Conservation (phyloP, 2,329 filamentous ascomycete genomes). For the Trichoderma afroharzianum region DNA sequence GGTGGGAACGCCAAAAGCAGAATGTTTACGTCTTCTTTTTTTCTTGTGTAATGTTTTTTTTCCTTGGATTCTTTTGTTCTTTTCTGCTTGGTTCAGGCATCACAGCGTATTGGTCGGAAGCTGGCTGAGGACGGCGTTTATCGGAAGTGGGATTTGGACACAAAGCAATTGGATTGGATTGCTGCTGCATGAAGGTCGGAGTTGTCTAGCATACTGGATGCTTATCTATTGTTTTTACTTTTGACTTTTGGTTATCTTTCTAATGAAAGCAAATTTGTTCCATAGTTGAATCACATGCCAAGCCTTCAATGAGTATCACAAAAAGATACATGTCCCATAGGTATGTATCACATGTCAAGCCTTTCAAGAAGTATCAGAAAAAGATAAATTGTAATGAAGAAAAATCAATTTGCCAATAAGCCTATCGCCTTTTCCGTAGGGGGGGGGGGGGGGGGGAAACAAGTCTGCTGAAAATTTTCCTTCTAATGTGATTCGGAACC, state of each 20-base stretch:
- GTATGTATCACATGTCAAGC: not conserved
- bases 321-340: too few relatives aligned
- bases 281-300: not conserved
- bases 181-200: not conserved
- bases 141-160: not conserved
- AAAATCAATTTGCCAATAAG: not conserved
- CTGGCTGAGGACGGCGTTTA: not conserved
- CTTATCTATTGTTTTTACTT: not conserved
- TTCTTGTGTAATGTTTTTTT: not conserved
- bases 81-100: not conserved
- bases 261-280: not conserved
- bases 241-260: not conserved
- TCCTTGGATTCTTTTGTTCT: not conserved
- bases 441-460: not conserved
- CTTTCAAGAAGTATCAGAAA: not conserved
- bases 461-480: not conserved
- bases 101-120: not conserved
- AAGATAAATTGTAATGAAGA: not conserved
- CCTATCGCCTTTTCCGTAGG: not conserved
- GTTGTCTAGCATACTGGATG: not conserved
- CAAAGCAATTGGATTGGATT: not conserved
- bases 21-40: not conserved
- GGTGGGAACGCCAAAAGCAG: not conserved
- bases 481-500: not conserved
- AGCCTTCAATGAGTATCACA: not conserved